Evolutionary conservation across 2,329 filamentous ascomycete genomes (phyloP).

Genomic region (Nannizziopsis arthrosporioides): DNA sequence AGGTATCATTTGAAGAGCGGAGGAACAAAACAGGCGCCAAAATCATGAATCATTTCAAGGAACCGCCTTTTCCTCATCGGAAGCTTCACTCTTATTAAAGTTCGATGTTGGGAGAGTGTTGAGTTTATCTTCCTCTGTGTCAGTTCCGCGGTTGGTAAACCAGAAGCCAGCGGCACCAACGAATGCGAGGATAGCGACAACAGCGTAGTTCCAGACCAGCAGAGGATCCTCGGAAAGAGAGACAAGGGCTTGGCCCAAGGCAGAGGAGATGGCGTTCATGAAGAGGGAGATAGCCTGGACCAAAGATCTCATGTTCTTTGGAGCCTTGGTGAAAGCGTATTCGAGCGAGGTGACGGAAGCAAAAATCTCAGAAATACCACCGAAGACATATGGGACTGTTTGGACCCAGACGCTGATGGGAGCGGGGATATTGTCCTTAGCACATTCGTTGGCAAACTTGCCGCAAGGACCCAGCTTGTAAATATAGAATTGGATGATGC

Average conservation of each 20-base stretch:
- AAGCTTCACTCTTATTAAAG: neutral
- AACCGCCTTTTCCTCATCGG: slow-evolving; percentile 7
- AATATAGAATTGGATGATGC: slow-evolving; percentile 40
- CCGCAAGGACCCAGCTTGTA: slow-evolving; percentile 55
- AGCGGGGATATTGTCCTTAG: slow-evolving; percentile 35
- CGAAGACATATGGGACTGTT: slow-evolving; percentile 39
- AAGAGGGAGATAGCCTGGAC: slow-evolving; percentile 58
- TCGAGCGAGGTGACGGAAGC: slow-evolving; percentile 54
- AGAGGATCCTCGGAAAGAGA: slow-evolving; percentile 52
- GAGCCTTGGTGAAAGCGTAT: slow-evolving; percentile 67
- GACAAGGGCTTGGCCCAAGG: slow-evolving; percentile 58
- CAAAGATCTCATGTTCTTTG: slow-evolving; percentile 69
- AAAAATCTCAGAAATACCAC: slow-evolving; percentile 48
- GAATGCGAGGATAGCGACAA: slow-evolving; percentile 51
- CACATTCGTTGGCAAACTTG: slow-evolving; percentile 43
- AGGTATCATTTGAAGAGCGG: too few species aligned
- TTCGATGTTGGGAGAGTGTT: slow-evolving; percentile 35
- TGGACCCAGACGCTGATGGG: slow-evolving; percentile 54
- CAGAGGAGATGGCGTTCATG: slow-evolving; percentile 57
- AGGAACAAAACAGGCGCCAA: too few species aligned
- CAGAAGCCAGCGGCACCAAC: slow-evolving; percentile 56
- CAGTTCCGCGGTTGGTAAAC: slow-evolving; percentile 54
- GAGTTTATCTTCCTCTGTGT: slow-evolving; percentile 55
- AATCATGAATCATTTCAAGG: too few species aligned
- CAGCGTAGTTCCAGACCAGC: slow-evolving; percentile 60